Evolutionary conservation across 495 filamentous ascomycete genomes (phyloP).

Genomic region (Penicillium robsamsonii): DNA sequence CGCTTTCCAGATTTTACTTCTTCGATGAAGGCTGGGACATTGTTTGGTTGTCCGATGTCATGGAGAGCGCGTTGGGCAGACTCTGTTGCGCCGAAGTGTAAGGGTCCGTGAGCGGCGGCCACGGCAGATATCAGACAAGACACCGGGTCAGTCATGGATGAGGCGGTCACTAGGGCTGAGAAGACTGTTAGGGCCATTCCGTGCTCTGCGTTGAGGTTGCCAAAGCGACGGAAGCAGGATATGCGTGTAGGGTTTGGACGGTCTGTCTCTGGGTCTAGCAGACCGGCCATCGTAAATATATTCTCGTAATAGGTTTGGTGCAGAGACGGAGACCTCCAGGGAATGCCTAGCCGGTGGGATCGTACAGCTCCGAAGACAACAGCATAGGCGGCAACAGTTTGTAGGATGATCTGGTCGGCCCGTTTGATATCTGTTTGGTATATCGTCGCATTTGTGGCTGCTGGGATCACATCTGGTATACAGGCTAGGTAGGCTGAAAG

Average conservation of each 20-base stretch:
- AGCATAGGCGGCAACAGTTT: constrained; percentile 31
- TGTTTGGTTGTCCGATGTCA: constrained; percentile 44
- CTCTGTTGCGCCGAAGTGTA: constrained; percentile 60
- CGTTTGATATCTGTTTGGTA: constrained; percentile 27
- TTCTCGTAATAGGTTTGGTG: constrained; percentile 34
- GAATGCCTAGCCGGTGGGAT: constrained; percentile 29
- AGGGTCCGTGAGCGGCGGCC: constrained; percentile 51
- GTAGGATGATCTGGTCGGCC: constrained; percentile 28
- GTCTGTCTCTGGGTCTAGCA: constrained; percentile 19
- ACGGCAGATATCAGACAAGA: constrained; percentile 47
- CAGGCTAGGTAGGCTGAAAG: constrained; percentile 33
- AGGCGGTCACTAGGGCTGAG: constrained; percentile 33
- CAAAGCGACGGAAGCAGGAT: constrained; percentile 35
- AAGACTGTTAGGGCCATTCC: constrained; percentile 37
- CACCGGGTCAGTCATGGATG: constrained; percentile 37
- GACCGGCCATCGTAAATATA: constrained; percentile 35
- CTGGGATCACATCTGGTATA: constrained; percentile 25
- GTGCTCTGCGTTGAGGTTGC: constrained; percentile 36
- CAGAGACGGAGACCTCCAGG: constrained; percentile 19
- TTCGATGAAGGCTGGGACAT: constrained; percentile 48
- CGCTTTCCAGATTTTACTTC: constrained; percentile 50
- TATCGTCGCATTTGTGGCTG: constrained; percentile 19
- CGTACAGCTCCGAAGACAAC: constrained; percentile 31
- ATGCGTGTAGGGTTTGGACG: constrained; percentile 23
- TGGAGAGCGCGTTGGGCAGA: constrained; percentile 49